Percentiles rank a stretch among this genome's conserved stretches.
These are phyloP conservation scores for Hawksworthiomyces lignivorus DNA, from an alignment of 2,329 filamentous ascomycete genomes.

Conservation along the genomic window DNA sequence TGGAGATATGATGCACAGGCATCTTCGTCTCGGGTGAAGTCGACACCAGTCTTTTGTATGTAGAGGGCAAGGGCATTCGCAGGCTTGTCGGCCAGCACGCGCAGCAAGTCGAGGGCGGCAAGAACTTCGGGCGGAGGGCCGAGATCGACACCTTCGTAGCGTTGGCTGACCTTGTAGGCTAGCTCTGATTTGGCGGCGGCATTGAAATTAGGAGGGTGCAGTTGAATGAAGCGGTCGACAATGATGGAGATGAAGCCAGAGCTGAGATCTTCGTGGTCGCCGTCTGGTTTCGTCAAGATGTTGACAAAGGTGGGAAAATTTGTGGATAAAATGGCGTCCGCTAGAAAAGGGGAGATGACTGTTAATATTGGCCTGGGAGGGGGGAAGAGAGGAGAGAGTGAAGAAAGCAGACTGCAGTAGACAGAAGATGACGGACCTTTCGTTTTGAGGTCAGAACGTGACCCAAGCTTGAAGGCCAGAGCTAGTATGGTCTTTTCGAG, in stretches of 20 bases:
- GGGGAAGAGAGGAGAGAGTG: not conserved
- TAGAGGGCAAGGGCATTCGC: conserved; percentile 52
- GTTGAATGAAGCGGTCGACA: conserved; percentile 78
- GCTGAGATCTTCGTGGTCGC: conserved; percentile 58
- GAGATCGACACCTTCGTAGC: conserved; percentile 58
- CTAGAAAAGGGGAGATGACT: conserved; percentile 34
- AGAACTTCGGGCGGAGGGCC: conserved; percentile 64
- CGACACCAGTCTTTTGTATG: conserved; percentile 67
- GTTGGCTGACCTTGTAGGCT: conserved; percentile 55
- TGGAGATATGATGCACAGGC: conserved; percentile 49
- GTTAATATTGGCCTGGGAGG: not conserved
- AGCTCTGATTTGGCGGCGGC: conserved; percentile 65
- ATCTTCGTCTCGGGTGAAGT: conserved; percentile 70
- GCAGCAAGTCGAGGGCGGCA: conserved; percentile 60
- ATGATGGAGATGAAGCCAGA: conserved; percentile 68
- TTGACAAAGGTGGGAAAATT: conserved; percentile 73
- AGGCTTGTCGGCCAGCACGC: conserved; percentile 53
- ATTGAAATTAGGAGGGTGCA: conserved; percentile 80
- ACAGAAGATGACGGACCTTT: conserved; percentile 60
- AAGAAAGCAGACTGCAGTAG: conserved; percentile 10
- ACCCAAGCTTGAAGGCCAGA: conserved; percentile 78
- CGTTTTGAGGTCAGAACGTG: conserved; percentile 71
- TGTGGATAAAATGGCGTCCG: conserved; percentile 80
- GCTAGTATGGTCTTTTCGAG: conserved; percentile 81
- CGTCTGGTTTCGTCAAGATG: conserved; percentile 59